Conservation (phyloP, 2,329 filamentous ascomycete species). For the Pestalotiopsis sp. region DNA sequence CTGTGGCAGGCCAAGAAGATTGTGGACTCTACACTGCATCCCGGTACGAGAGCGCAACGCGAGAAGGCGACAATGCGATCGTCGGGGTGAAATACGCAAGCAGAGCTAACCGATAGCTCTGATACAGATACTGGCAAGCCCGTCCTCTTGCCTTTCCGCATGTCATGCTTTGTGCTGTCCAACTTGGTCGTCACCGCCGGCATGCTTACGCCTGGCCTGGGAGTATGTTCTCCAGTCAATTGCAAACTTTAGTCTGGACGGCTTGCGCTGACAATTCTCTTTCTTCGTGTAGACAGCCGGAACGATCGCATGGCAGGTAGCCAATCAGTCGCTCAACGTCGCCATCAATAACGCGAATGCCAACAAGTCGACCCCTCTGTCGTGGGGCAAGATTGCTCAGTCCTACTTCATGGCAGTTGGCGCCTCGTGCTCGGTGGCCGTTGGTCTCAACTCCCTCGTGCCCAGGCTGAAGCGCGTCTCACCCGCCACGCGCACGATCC, state of each 20-base stretch:
- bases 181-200: constrained; percentile 94
- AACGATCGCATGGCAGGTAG: constrained; percentile 90
- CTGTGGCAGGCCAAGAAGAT: constrained; percentile 97
- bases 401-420: constrained; percentile 91
- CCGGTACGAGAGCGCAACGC: constrained; percentile 58
- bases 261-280: constrained; percentile 12
- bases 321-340: constrained; percentile 97
- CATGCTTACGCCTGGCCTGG: constrained; percentile 90
- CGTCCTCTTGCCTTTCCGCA: constrained; percentile 92
- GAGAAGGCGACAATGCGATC: background rate
- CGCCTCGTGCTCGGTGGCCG: constrained; percentile 89
- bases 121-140: constrained; percentile 81
- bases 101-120: constrained; percentile 8
- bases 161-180: constrained; percentile 92
- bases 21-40: constrained; percentile 93
- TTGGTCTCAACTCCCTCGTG: constrained; percentile 88
- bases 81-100: background rate
- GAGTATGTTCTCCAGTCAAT: constrained; percentile 49
- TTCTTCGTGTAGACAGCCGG: constrained; percentile 62
- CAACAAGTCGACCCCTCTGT: constrained; percentile 93
- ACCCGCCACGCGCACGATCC: constrained; percentile 72
- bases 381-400: constrained; percentile 76
- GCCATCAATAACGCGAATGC: constrained; percentile 97
- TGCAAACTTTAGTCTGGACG: background rate
- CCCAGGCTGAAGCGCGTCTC: constrained; percentile 77